Base-by-base conservation (phyloP, 2,329 filamentous ascomycete genomes). In the Penicillium sp. region DNA sequence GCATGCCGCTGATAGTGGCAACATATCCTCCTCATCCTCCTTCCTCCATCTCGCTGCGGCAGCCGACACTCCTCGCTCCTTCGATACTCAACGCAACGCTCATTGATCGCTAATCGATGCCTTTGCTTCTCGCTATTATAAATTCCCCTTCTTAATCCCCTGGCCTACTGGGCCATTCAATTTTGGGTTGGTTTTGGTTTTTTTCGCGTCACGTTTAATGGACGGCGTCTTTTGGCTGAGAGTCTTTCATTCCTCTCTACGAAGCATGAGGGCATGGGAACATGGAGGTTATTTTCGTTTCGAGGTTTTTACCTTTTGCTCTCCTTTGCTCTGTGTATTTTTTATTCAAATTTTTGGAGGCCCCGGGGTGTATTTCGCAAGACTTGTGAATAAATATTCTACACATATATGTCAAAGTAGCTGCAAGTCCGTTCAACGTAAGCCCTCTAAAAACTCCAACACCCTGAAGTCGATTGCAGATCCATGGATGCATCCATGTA, bases 251-350 rank as follows among this genome's bases (percentile, higher is more conserved):
- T 54, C 6, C 33, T 59, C 62, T 48, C 57, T 59, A 60, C 31
- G 56, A 63, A 64, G 65, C 68, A 71, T 72, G 48, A 58, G 58
- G 65, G 57, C 52, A 63, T 54, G 68, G 68, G 67, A 68, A 66
- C 58, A 59, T 33, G 62, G 65, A 60, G 64, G 63, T 59, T 56
- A 46, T 61, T 58, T 46, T 48, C 49, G 53, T 56, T 48, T 63
- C 33, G 54, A 49, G 22, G 49, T 50, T 43, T 11, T 58, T 52
- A 44, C 22, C 16, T 50, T n/a, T 66, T 49, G 9, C 42, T 19
- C 11, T 24, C 22, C 42, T 52, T 55, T 52, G 10, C 47, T 50
- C 57, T 57, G 44, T 55, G 46, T 58, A 48, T 58, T 56, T 57
- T 60, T 24, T 57, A 47, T 24, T 54, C 31, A 33, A 35, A 14